A percentile compares a stretch with the other conserved stretches of the same genome.
Evolutionary conservation across 2,329 filamentous ascomycete species (phyloP).

Genomic region (Nemania abortiva): DNA sequence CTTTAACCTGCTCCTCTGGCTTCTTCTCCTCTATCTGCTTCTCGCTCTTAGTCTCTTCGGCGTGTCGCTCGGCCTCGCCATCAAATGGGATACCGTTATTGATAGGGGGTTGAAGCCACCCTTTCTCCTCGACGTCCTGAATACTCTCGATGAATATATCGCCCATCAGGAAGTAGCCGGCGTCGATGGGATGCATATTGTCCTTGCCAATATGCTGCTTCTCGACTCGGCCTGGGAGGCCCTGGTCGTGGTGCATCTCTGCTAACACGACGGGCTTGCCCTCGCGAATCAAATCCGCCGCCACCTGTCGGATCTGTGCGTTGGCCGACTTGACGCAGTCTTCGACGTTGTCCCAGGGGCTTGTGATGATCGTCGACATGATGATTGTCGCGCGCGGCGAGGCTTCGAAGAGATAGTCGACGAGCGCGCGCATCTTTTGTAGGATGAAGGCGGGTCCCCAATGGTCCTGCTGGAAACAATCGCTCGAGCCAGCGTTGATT

Average conservation of each 20-base stretch:
- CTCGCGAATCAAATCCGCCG: conserved; percentile 45
- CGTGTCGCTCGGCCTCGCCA: conserved; percentile 40
- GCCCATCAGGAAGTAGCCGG: conserved; percentile 50
- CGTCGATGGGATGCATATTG: conserved; percentile 49
- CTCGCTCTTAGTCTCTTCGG: conserved; percentile 33
- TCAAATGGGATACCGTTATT: conserved; percentile 39
- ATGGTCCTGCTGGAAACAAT: conserved; percentile 48
- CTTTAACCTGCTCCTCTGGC: conserved; percentile 23
- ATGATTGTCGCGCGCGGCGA: conserved; percentile 47
- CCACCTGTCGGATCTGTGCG: conserved; percentile 49
- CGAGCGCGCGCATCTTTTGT: conserved; percentile 46
- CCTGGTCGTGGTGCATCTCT: conserved; percentile 49
- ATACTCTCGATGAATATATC: conserved; percentile 50
- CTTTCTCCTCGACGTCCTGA: conserved; percentile 46
- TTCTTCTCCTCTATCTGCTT: conserved; percentile 25
- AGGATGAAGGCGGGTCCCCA: conserved; percentile 45
- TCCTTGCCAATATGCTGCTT: conserved; percentile 46
- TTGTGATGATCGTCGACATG: conserved; percentile 49
- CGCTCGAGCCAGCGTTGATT: conserved; percentile 48
- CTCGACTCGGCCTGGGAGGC: conserved; percentile 44
- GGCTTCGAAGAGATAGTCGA: conserved; percentile 47
- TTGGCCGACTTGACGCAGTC: conserved; percentile 47
- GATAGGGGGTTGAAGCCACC: conserved; percentile 43
- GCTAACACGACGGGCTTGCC: conserved; percentile 46
- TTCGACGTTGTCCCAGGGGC: conserved; percentile 46